Base-by-base conservation (phyloP, 345 rosid genomes). In the Gossypium australe region DNA sequence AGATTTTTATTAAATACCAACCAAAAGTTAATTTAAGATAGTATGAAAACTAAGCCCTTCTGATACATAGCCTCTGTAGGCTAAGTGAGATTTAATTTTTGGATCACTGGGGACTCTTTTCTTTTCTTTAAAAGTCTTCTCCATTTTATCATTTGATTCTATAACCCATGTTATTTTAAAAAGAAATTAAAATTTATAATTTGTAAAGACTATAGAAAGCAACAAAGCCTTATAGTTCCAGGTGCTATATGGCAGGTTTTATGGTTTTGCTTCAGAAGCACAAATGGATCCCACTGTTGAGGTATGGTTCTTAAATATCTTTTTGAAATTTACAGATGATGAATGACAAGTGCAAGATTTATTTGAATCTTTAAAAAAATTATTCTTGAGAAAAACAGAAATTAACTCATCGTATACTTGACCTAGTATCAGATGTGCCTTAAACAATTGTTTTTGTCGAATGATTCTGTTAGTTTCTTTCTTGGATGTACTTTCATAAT, bases 261-360 rank as follows among this genome's bases (percentile, higher is more conserved):
- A 89, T 77, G 98, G 98, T 38, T 94, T 94, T 86, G 84, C 98
- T 69, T 91, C 93, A 4, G 95, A 94, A 73, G 95, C 92, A 72
- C 97, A 94, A 70, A 85, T 89, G 96, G 95, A 94, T 76, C 98
- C 98, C 71, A 88, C 93, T 73, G 75, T 92, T 47, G 98, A 94
- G 98, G 98, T 90, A 67, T 22, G 68, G n/a, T 49, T 25, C 56
- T 81, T 48, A 25, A 27, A 12, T 48, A 34, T 34, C 67, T 77
- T 14, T 62, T 8, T 1, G 60, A 66, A 72, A 47, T 59, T 58
- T 59, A 34, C 29, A 53, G 27, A 20, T 24, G 47, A 29, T 57
- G 68, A 25, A 49, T 13, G 51, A 73, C 14, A 63, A 44, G 24
- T 57, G 14, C 62, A 47, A 55, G 29, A 66, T 51, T 58, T 72